Conservation (phyloP, 495 filamentous ascomycete species). For the Xanthoparmelia taractica region DNA sequence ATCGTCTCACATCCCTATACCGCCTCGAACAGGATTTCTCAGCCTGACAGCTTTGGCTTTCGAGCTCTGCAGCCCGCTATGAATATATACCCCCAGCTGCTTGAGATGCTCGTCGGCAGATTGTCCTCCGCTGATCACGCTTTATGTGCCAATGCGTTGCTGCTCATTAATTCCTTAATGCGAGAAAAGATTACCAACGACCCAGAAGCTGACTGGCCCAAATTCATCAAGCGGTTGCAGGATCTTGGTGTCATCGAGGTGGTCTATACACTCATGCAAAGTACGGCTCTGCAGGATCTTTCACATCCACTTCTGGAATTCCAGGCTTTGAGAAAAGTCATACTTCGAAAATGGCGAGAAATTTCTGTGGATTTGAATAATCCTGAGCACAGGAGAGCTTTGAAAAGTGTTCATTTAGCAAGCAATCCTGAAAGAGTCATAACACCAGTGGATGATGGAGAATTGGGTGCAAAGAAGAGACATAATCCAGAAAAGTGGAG, state of each 20-base stretch:
- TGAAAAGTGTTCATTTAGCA: constrained; percentile 76
- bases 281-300: constrained; percentile 84
- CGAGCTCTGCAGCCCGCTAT: constrained; percentile 88
- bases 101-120: constrained; percentile 85
- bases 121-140: constrained; percentile 92
- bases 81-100: constrained; percentile 81
- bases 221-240: constrained; percentile 86
- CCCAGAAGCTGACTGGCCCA: constrained; percentile 74
- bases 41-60: constrained; percentile 65
- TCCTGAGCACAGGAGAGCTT: constrained; percentile 77
- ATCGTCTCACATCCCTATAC: constrained; percentile 77
- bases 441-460: constrained; percentile 33
- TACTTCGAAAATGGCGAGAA: constrained; percentile 86
- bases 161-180: constrained; percentile 91
- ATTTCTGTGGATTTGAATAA: constrained; percentile 75
- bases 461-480: constrained; percentile 47
- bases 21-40: constrained; percentile 32
- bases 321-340: constrained; percentile 82
- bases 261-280: constrained; percentile 88
- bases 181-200: constrained; percentile 86
- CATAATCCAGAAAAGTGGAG: constrained; percentile 93
- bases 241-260: constrained; percentile 90
- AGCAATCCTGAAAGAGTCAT: constrained; percentile 58
- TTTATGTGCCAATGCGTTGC: constrained; percentile 88
- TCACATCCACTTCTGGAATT: constrained; percentile 90